Evolutionary conservation across 1,139 yeast species (phyloP), one percentile per base, ranked within the genome.

Genomic region (Lodderomyces parapsilosis): DNA sequence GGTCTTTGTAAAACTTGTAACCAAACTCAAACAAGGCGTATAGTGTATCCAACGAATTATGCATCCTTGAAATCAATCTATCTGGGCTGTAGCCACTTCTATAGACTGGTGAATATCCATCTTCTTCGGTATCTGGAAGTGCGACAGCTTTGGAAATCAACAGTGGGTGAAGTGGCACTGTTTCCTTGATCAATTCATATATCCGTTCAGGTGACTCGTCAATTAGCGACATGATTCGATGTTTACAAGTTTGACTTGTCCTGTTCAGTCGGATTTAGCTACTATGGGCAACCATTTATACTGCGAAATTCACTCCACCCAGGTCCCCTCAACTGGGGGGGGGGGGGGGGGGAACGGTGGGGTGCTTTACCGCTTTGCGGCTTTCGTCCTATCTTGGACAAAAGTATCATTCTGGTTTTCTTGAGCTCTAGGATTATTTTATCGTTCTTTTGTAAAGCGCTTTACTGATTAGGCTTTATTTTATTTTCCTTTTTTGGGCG

Each of bases 71-170:
- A 28, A 76, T 52, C 44, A 83, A 63, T 17, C 56, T 51, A 17
- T 75, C 70, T 13, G 62, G 63, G 5, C 68, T 54, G 36, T 50
- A 53, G 2, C 55, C 58, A 55, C 76, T 80, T 52, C 88, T 64
- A 58, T 76, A 83, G 34, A 80, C 54, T 2, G 76, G 63, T 10
- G 86, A 78, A 55, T 57, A 75, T 1, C 86, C 86, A 1, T 66
- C 63, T 49, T 55, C 57, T 43, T 60, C 60, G n/a, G 27, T 8
- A n/a, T 24, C 10, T 24, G 27, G 27, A 24, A 24, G n/a, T 24
- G 10, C 27, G 4, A 24, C 11, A 7, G 27, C 10, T 24, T 24
- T 24, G n/a, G 27, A 7, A 24, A 27, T 4, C 17, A 13, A n/a
- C 17, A 27, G 31, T 13, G 31, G 31, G n/a, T 9, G n/a, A 24